These are phyloP conservation scores for Corymbia maculata DNA, from an alignment of 345 rosid species.

Conservation along the genomic window DNA sequence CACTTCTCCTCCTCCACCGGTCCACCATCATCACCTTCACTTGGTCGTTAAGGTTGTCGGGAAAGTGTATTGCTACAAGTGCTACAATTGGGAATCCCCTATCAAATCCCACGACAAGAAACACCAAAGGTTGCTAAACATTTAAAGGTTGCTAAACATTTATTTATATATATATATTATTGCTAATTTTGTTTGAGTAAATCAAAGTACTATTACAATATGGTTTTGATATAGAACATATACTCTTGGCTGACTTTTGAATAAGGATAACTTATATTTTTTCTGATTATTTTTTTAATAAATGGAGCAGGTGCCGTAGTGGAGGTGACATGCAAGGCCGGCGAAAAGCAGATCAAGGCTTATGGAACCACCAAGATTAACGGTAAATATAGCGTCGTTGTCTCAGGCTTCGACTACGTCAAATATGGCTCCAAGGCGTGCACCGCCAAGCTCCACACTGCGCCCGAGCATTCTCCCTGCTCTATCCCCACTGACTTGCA, in stretches of 20 bases:
- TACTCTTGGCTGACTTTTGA: background rate
- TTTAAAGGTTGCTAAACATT: conserved; percentile 4
- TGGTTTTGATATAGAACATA: background rate
- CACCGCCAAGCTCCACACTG: conserved; percentile 16
- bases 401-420: conserved; percentile 7
- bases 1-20: background rate
- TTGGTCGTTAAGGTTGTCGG: conserved; percentile 18
- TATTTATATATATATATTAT: no score
- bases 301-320: conserved; percentile 11
- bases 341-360: conserved; percentile 4
- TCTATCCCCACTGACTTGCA: conserved; percentile 13
- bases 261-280: background rate
- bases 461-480: conserved; percentile 12
- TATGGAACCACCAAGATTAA: conserved; percentile 28
- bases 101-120: conserved; percentile 13
- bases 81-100: background rate
- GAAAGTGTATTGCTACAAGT: conserved; percentile 14
- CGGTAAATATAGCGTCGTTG: conserved; percentile 22
- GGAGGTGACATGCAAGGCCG: conserved; percentile 14
- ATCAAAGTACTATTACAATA: background rate
- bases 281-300: background rate
- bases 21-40: background rate
- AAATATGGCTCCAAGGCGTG: conserved; percentile 18
- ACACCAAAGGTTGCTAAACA: conserved; percentile 12
- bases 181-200: background rate